Percentiles rank a stretch among this genome's conserved stretches.
Conservation (phyloP, 345 rosid genomes). For the Anacardium occidentale region DNA sequence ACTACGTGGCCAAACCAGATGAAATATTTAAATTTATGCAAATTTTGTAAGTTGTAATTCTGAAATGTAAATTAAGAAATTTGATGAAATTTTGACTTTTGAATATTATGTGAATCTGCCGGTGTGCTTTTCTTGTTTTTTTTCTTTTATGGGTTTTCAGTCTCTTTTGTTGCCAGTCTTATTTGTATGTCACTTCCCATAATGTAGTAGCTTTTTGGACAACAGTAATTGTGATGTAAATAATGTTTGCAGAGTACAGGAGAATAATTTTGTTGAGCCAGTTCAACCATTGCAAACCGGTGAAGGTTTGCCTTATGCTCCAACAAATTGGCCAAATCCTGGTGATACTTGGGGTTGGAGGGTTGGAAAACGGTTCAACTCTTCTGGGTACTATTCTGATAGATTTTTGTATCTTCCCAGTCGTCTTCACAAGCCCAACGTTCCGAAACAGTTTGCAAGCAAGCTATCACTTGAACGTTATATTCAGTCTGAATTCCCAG, state of each 20-base stretch:
- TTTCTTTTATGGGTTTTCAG: background rate
- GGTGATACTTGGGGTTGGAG: constrained; percentile 89
- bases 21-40: no score
- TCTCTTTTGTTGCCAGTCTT: background rate
- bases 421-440: constrained; percentile 29
- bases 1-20: no score
- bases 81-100: no score
- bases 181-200: no score
- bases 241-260: constrained; percentile 30
- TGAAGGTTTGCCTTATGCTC: constrained; percentile 88
- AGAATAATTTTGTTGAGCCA: constrained; percentile 34
- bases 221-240: constrained; percentile 19
- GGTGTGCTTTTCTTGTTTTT: no score
- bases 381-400: constrained; percentile 50
- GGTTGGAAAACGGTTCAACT: constrained; percentile 66
- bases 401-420: constrained; percentile 58
- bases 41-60: no score
- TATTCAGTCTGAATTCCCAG: constrained; percentile 46
- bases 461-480: constrained; percentile 49
- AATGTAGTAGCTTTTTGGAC: constrained; percentile 13
- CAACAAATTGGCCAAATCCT: constrained; percentile 65
- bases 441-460: constrained; percentile 46
- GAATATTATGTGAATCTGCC: no score
- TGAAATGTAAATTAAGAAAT: no score
- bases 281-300: constrained; percentile 48